Percentiles rank a stretch among this genome's conserved stretches.
Conservation (phyloP, 2,329 filamentous ascomycete genomes). For the Trichoderma breve region DNA sequence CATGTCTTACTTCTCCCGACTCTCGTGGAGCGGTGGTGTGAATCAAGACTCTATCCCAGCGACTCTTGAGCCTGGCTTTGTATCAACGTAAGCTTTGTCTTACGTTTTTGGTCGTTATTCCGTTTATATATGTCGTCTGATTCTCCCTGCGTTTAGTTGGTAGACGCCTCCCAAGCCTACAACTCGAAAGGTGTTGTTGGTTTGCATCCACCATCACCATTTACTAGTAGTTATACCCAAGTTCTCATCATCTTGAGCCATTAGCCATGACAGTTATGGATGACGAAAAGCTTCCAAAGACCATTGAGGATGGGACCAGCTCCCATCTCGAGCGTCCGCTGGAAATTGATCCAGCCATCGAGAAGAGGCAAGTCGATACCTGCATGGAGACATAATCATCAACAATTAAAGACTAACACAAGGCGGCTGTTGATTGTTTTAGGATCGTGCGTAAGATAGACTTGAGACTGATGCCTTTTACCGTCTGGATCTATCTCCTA, state of each 20-base stretch:
- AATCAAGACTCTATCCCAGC: neutral
- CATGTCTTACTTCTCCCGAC: neutral
- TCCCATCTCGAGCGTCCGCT: neutral
- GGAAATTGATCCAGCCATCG: neutral
- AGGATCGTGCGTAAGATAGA: slow-evolving; percentile 4
- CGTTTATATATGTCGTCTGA: neutral
- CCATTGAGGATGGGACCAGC: neutral
- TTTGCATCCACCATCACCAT: neutral
- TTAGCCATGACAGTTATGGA: neutral
- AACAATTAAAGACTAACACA: neutral
- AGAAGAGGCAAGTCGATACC: neutral
- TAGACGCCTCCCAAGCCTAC: neutral
- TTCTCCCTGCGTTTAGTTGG: neutral
- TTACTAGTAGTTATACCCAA: neutral
- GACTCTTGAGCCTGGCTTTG: neutral
- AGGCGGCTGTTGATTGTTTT: neutral
- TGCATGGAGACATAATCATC: neutral
- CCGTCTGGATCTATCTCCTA: neutral
- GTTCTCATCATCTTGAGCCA: neutral
- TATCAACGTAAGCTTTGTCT: neutral
- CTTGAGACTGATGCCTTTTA: neutral
- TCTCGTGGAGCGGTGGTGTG: neutral
- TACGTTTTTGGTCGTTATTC: neutral
- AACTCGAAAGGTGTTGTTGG: neutral
- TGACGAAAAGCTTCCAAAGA: slow-evolving; percentile 3